Base-by-base conservation (phyloP, 805 yeast genomes). In the Priceomyces fermenticarens region DNA sequence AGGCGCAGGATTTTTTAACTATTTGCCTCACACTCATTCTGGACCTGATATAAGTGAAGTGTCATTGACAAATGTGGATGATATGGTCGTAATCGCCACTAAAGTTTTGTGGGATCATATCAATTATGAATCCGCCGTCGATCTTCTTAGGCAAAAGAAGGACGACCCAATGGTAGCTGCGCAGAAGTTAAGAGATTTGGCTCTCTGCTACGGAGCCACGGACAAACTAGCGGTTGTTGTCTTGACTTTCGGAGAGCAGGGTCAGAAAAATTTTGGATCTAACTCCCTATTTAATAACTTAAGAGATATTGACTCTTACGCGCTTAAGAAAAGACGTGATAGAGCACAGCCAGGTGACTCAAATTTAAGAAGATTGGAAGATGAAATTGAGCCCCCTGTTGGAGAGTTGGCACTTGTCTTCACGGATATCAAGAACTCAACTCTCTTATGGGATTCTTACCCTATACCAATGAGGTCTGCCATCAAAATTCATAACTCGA, bases 381-480 rank as follows among this genome's bases (percentile, higher is more conserved):
- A 84, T 31, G 99, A 93, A 56, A 90, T 93, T 43, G 82, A 85
- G 8, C 97, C 99, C 2, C 99, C 99, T 2, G 82, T 83, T 4
- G 98, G 98, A 2, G 89, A 88, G 38, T 69, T 93, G 37, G 97
- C 99, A 0, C 83, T 93, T 79, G 97, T 91, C 1, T 93, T 93
- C 64, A 93, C 99, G 0, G 99, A 93, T 77, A 93, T 93, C 52
- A 89, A 91, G 54, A 90, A 86, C 58, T 90, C 98, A 1, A 93
- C 99, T 0, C 67, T 83, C 38, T 65, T 93, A 40, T 93, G 99
- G 99, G 99, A 93, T 55, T 72, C 87, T 6, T 84, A 81, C 55
- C 96, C 97, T 2, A 78, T 80, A 38, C 95, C 97, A 0, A 93
- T 93, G 99, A 73, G 97, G 60, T 83, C 96, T 2, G 98, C 99